Evolutionary conservation across 2,329 filamentous ascomycete genomes (phyloP), one percentile per base, ranked within the genome.

Genomic region (Phialophora chinensis): DNA sequence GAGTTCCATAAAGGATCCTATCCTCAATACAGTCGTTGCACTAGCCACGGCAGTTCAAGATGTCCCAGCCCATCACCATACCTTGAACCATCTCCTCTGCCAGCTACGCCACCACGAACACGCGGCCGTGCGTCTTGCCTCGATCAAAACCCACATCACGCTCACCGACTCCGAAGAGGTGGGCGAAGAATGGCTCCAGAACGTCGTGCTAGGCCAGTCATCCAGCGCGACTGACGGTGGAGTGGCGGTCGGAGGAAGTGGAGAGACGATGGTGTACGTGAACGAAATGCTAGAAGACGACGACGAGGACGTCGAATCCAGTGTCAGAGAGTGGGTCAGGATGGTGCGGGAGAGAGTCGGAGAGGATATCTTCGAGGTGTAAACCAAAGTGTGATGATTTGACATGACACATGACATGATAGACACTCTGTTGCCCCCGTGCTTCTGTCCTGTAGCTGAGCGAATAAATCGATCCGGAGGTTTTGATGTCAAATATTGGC

Each of bases 271-370:
- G 77, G 94, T 96, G 23, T 92, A 94, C 71, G 97, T 99, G 73
- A 96, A 92, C 74, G 95, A 99, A 81, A 79, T 97, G 74, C 90
- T 97, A 80, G 95, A 99, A 76, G 95, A 99, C 77, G 95, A 98
- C 72, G 93, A 98, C 75, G 95, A 98, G 80, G 85, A 86, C 31
- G 94, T 99, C 27, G 95, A 99, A 82, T 84, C 88, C 75, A 93
- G 97, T 82, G 94, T 93, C 44, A 87, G 93, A 76, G 85, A 88
- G 74, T 97, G 95, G 94, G 95, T 98, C 73, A 86, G 90, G 75
- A 88, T 89, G 79, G 96, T 99, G 75, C 94, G 98, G 80, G 89
- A 87, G 55, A 90, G 96, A 33, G 80, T 98, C 60, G 95, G 95
- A 4, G 94, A 98, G 84, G 93, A 90, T 54, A 65, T 73, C 25